Evolutionary conservation across 257 asterid genomes (phyloP).

Genomic region (Salvia hispanica): DNA sequence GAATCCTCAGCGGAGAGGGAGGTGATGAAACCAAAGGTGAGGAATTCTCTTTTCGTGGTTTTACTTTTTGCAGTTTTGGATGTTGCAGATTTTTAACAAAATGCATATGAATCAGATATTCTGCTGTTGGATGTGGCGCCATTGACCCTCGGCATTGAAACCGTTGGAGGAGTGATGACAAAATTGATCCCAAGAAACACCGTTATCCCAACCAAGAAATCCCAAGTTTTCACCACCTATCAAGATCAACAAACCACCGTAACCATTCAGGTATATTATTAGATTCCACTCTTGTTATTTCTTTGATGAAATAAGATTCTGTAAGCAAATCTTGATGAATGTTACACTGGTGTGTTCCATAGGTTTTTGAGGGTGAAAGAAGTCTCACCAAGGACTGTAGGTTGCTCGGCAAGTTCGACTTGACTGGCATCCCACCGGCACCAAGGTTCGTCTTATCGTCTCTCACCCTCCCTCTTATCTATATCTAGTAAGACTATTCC

Average conservation of each 20-base stretch:
- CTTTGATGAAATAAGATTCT: background rate
- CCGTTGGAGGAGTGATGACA: constrained; percentile 97
- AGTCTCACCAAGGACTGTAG: constrained; percentile 84
- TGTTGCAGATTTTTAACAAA: background rate
- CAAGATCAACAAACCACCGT: constrained; percentile 88
- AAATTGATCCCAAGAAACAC: constrained; percentile 89
- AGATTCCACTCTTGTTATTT: background rate
- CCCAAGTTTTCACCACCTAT: constrained; percentile 86
- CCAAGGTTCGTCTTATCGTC: constrained; percentile 48
- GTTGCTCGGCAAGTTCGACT: constrained; percentile 77
- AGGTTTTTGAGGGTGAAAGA: constrained; percentile 90
- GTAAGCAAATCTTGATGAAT: background rate
- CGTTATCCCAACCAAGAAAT: constrained; percentile 72
- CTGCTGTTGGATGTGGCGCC: constrained; percentile 92
- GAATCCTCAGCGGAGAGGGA: constrained; percentile 82
- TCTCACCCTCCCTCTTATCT: background rate
- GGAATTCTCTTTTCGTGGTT: constrained; percentile 26
- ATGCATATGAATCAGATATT: constrained; percentile 42
- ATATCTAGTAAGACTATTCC: too few relatives aligned
- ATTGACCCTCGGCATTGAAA: constrained; percentile 81
- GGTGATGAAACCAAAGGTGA: constrained; percentile 82
- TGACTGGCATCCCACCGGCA: constrained; percentile 76
- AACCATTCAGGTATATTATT: constrained; percentile 56
- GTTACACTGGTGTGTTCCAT: background rate
- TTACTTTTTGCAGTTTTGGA: too few relatives aligned